A percentile compares a stretch with the other conserved stretches of the same genome.
Conservation (phyloP, 2,329 filamentous ascomycete species). For the Sporothrix luriei region DNA sequence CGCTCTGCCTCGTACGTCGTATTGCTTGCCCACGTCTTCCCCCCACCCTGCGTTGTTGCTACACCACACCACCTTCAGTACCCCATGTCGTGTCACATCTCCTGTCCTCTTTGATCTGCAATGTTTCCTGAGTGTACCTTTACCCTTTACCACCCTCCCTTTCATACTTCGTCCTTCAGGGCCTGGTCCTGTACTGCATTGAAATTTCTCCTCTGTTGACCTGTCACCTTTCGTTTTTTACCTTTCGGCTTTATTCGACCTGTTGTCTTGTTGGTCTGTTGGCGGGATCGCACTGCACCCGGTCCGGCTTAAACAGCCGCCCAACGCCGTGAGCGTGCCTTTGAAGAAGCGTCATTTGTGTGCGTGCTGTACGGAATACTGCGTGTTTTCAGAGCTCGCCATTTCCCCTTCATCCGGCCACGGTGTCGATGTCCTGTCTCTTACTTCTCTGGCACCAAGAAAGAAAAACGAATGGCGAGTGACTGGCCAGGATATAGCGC, state of each 20-base stretch:
- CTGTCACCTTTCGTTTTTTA: background rate
- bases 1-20: no score
- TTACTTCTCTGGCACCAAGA: background rate
- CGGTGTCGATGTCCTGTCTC: background rate
- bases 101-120: no score
- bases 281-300: slow-evolving; percentile 8
- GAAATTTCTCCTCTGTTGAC: no score
- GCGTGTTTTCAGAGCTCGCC: background rate
- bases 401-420: background rate
- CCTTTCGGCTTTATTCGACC: background rate
- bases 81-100: no score
- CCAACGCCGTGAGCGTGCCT: background rate
- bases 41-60: no score
- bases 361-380: background rate
- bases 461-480: no score
- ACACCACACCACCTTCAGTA: background rate
- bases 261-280: background rate
- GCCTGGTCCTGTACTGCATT: no score
- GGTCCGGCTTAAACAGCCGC: slow-evolving; percentile 22
- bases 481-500: no score
- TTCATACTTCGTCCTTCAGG: no score
- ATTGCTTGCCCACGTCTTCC: no score
- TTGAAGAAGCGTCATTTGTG: background rate
- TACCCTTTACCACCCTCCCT: no score
- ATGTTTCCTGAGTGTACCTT: no score